Percentiles rank a stretch among this genome's conserved stretches.
These are phyloP conservation scores for Talaromyces sp. DNA, from an alignment of 2,329 filamentous ascomycete genomes.

Conservation along the genomic window DNA sequence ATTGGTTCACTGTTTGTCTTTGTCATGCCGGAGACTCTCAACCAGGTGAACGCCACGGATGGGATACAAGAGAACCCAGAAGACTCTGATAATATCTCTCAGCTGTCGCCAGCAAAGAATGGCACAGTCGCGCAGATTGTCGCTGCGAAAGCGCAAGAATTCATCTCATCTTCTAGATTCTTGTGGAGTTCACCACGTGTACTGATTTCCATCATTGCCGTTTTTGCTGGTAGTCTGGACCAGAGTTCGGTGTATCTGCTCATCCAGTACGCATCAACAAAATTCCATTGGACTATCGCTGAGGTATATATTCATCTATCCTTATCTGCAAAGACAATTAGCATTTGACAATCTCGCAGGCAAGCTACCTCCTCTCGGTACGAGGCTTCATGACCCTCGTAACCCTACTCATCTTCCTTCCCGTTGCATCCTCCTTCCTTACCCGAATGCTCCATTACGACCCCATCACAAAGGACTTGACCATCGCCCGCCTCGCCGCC, in stretches of 20 bases:
- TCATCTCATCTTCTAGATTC: constrained; percentile 25
- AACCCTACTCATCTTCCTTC: constrained; percentile 27
- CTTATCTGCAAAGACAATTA: constrained; percentile 12
- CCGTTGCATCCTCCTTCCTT: constrained; percentile 20
- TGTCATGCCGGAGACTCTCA: constrained; percentile 15
- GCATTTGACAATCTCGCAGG: constrained; percentile 18
- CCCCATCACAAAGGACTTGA: constrained; percentile 24
- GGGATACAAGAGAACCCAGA: not conserved
- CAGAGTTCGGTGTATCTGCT: constrained; percentile 25
- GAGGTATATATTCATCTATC: constrained; percentile 21
- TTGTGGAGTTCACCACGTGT: constrained; percentile 27
- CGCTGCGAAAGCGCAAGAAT: constrained; percentile 19
- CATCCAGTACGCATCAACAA: constrained; percentile 31
- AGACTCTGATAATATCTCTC: not conserved
- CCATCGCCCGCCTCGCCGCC: constrained; percentile 23
- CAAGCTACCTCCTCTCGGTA: constrained; percentile 30
- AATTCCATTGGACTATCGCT: constrained; percentile 30
- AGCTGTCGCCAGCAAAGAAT: not conserved
- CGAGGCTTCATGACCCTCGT: constrained; percentile 24
- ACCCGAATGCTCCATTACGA: constrained; percentile 23
- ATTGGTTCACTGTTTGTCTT: not conserved
- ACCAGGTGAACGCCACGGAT: constrained; percentile 19
- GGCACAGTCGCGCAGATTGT: constrained; percentile 11
- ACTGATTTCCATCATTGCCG: constrained; percentile 22
- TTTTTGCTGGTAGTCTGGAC: constrained; percentile 26